Evolutionary conservation across 2,329 filamentous ascomycete species (phyloP).

Genomic region (Thermothelomyces thermophilus): DNA sequence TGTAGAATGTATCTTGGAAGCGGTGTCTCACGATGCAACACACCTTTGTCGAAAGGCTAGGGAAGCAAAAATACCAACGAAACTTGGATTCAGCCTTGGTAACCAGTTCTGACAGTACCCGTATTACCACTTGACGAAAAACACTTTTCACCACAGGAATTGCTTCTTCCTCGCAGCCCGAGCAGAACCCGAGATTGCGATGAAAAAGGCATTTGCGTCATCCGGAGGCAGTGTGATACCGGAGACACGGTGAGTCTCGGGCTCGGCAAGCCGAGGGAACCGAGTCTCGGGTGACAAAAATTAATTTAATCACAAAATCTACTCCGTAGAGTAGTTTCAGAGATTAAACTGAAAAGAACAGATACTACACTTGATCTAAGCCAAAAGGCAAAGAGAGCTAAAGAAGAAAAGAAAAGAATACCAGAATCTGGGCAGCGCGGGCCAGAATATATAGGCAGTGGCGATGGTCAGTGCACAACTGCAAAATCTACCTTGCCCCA

Average conservation of each 20-base stretch:
- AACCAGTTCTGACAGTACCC: too few species aligned
- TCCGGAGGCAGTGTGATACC: conserved; percentile 22
- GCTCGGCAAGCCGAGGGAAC: conserved; percentile 21
- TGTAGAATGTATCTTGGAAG: too few species aligned
- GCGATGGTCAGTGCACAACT: conserved; percentile 7
- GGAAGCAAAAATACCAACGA: too few species aligned
- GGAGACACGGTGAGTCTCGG: conserved; percentile 18
- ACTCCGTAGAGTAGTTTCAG: conserved; percentile 24
- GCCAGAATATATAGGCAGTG: conserved; percentile 1
- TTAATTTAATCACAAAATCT: conserved; percentile 24
- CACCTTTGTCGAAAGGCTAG: too few species aligned
- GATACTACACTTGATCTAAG: conserved; percentile 26
- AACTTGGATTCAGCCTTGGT: too few species aligned
- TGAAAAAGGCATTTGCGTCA: conserved; percentile 21
- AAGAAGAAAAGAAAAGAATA: conserved; percentile 18
- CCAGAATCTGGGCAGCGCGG: conserved; percentile 2
- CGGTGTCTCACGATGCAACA: too few species aligned
- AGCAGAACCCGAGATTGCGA: conserved; percentile 17
- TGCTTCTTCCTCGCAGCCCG: conserved; percentile 19
- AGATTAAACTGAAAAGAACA: conserved; percentile 26
- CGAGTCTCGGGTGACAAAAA: conserved; percentile 18
- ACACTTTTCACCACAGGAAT: too few species aligned
- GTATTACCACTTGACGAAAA: too few species aligned
- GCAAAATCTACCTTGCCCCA: background rate
- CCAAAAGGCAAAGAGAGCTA: conserved; percentile 25